Evolutionary conservation across 768 basidiomycete genomes (phyloP), one percentile per base, ranked within the genome.

Genomic region (Kwoniella heveanensis): DNA sequence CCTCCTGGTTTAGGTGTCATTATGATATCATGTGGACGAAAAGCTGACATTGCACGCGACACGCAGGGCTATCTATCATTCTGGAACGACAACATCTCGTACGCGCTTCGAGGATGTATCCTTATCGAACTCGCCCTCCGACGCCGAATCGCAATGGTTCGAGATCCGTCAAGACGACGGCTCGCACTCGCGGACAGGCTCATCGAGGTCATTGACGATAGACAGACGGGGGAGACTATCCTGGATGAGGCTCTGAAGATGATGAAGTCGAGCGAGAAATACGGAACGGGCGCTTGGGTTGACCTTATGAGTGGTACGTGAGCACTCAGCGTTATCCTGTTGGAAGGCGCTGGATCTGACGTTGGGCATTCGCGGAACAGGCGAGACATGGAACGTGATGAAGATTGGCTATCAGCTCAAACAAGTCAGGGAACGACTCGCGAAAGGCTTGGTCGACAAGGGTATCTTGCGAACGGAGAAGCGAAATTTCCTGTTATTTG

Each of bases 1-100:
- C n/a, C n/a, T n/a, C n/a, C n/a, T n/a, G n/a, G n/a, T n/a, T n/a
- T n/a, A n/a, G 24, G 10, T 26, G 6, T 9, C 51, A 19, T 5
- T 9, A 12, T 29, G 27, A 24, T 5, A 24, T 9, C 24, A 7
- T 25, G 10, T 19, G 51, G 9, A n/a, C 13, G 27, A n/a, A 17
- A n/a, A 19, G 29, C 37, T 46, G 54, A 59, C 48, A 10, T 26
- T 5, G 22, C 13, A 24, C 17, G 5, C 27, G 21, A n/a, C 12
- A n/a, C 17, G 17, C 70, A 88, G 86, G 94, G 94, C 36, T 96
- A 98, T 80, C 86, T 98, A 39, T 95, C 92, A 0, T 98, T 98
- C 79, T 98, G 95, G 95, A 98, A 98, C 82, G 95, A 99, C 84
- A 98, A 97, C 82, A 99, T 99, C 70, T 96, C 93, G 0, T 99